phyloP scores from a whole-genome alignment of 2,329 filamentous ascomycete genomes.

The Colletotrichum karsti region DNA sequence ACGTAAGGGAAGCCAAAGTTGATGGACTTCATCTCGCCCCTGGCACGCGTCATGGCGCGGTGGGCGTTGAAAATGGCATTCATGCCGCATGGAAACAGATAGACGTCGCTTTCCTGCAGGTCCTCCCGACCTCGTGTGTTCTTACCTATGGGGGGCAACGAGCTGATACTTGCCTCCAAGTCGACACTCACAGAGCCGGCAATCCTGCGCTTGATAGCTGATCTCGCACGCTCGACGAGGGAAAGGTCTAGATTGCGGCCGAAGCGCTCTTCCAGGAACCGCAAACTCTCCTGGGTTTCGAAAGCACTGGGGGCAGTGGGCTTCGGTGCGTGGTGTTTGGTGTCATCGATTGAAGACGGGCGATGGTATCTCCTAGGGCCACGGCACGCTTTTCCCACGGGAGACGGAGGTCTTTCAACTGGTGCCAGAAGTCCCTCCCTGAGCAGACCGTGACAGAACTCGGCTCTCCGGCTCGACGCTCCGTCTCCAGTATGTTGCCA shows the following conservation, averaged over 20 bases:
- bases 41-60: slow-evolving; percentile 72
- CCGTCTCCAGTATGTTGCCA: slow-evolving; percentile 98
- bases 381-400: slow-evolving; percentile 57
- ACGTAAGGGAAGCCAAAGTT: slow-evolving; percentile 98
- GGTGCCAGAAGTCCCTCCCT: slow-evolving; percentile 68
- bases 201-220: slow-evolving; percentile 87
- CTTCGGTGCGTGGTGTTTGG: slow-evolving; percentile 32
- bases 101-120: slow-evolving; percentile 87
- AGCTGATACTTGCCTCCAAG: slow-evolving; percentile 66
- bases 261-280: slow-evolving; percentile 93
- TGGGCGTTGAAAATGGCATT: slow-evolving; percentile 94
- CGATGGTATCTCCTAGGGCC: slow-evolving; percentile 86
- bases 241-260: slow-evolving; percentile 87
- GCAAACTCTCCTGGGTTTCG: slow-evolving; percentile 71
- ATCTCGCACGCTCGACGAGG: slow-evolving; percentile 82
- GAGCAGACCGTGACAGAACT: slow-evolving; percentile 84
- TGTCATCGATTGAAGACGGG: slow-evolving; percentile 49
- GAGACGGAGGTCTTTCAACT: slow-evolving; percentile 35
- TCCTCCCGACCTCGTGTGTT: slow-evolving; percentile 66
- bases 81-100: slow-evolving; percentile 91
- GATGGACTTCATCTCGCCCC: slow-evolving; percentile 77
- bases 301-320: slow-evolving; percentile 33
- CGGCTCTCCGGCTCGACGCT: slow-evolving; percentile 87
- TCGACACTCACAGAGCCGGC: slow-evolving; percentile 83
- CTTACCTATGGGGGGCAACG: slow-evolving; percentile 55